Base-by-base conservation (phyloP, 106 monocot genomes). In the Dendrobium catenatum region DNA sequence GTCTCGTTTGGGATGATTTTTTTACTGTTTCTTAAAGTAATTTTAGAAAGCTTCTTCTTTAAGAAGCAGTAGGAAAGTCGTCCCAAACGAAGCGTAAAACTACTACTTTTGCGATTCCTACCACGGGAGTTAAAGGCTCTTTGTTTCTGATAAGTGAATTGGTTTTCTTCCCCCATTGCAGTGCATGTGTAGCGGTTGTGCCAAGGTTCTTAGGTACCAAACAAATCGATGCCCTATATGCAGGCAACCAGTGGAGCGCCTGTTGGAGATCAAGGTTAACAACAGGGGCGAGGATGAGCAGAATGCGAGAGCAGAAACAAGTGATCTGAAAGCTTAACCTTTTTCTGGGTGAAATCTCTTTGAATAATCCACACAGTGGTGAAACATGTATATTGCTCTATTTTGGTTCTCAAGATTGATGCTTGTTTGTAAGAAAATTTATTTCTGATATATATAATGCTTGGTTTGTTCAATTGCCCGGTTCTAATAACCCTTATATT, bases 111-210 rank as follows among this genome's bases (percentile, higher is more conserved):
- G 37, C 37, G 37, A 37, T 37, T 37, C 37, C 37, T 37, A 37
- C 2, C 3, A 3, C 3, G 2, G 3, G 37, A 37, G 37, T 37
- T 37, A 27, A 1, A 37, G 37, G 37, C 3, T 37, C 2, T 37
- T 37, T 15, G 51, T 51, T 13, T 2, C 51, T 15, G 51, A 72
- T 33, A 72, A 17, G 72, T 33, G 4, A 70, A 41, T 18, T 29
- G 1, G 1, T 74, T 20, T 44, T 75, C 74, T 46, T 72, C 17
- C 33, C 15, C 72, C 43, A 44, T 44, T 80, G 44, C 84, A 92
- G 92, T 92, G 92, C 58, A 87, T 92, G 89, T 92, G 92, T 80
- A 85, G 84, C 48, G 85, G 81, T 75, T 92, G 92, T 76, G 92
- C 92, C 3, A 87, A 89, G 68, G 82, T 87, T 9, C 81, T 92